A percentile compares a stretch with the other conserved stretches of the same genome.
Conservation (phyloP, 352 stramenopile genomes). For the Globisporangium parvum region DNA sequence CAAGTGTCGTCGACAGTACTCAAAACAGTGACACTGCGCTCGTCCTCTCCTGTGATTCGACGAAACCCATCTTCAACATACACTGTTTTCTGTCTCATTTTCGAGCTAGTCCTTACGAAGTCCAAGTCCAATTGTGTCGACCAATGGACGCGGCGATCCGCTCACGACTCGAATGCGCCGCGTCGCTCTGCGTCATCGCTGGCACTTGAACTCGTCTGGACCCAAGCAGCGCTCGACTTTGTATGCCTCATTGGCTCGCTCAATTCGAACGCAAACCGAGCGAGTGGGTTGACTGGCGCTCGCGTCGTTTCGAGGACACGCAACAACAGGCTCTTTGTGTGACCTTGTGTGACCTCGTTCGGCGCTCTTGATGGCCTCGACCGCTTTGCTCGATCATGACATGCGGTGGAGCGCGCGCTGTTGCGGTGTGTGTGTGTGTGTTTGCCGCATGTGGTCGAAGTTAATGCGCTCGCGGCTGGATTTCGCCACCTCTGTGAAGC, state of each 20-base stretch:
- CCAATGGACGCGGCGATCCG: not conserved
- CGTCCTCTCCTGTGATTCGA: slow-evolving; percentile 3
- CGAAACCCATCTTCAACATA: slow-evolving; percentile 10
- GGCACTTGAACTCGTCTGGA: slow-evolving; percentile 20
- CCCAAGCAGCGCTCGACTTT: not conserved
- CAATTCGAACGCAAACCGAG: not conserved
- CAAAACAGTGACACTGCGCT: too few relatives aligned
- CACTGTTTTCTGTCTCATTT: slow-evolving; percentile 6
- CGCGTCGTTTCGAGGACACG: not conserved
- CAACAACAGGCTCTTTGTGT: not conserved
- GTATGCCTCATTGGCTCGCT: too few relatives aligned
- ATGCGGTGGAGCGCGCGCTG: too few relatives aligned
- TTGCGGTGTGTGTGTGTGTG: too few relatives aligned
- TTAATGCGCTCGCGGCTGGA: too few relatives aligned
- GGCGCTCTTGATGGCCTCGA: not conserved
- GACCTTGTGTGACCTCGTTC: not conserved
- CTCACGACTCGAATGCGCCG: slow-evolving; percentile 10
- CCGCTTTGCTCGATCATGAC: too few relatives aligned
- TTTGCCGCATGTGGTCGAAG: too few relatives aligned
- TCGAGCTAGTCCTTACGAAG: not conserved
- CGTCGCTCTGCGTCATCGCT: slow-evolving; percentile 29
- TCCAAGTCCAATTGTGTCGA: not conserved
- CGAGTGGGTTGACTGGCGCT: not conserved
- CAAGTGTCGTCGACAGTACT: too few relatives aligned
- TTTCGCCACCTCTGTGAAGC: too few relatives aligned